Base-by-base conservation (phyloP, 148 eudicot genomes). In the Silene latifolia region DNA sequence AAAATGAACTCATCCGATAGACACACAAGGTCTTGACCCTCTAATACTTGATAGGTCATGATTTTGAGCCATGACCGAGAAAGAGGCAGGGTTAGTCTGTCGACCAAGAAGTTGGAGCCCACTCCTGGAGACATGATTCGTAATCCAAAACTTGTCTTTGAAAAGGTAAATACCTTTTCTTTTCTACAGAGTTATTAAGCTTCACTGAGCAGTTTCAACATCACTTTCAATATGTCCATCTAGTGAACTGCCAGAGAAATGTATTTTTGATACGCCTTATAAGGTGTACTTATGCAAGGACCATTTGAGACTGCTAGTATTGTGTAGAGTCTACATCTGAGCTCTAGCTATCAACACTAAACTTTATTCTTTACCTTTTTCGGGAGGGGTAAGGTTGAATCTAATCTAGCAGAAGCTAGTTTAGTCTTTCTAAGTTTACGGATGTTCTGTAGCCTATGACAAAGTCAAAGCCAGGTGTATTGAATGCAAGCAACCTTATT, bases 71-170 rank as follows among this genome's bases (percentile, higher is more conserved):
- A 94, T 83, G 98, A 94, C 46, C 93, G 97, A 54, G 98, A 89
- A 76, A 89, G 97, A 87, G 98, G 98, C 73, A 85, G 98, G 57
- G 97, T 94, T 58, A 94, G 98, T 85, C 90, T 94, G 48, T 94
- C 98, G 3, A 94, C 98, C 23, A 94, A 94, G 88, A 94, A 94
- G 89, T 82, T 94, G 68, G 98, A 94, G 85, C 98, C 98, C 20
- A 90, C 98, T 71, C 98, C 98, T 23, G 98, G 98, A 12, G 98
- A 94, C 85, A 94, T 94, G 98, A 90, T 94, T 84, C 98, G 97
- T 48, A 90, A 94, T 60, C 98, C 98, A 67, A 88, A 87, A 83
- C 96, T 94, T 19, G 98, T 94, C 77, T 94, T 94, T 69, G 98
- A 92, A 82, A 94, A 94, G 98, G 98, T 94, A 86, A 82, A 58